Evolutionary conservation across 1,284 basidiomycete species (phyloP), one percentile per base, ranked within the genome.

Genomic region (Porogramme epimiltina): DNA sequence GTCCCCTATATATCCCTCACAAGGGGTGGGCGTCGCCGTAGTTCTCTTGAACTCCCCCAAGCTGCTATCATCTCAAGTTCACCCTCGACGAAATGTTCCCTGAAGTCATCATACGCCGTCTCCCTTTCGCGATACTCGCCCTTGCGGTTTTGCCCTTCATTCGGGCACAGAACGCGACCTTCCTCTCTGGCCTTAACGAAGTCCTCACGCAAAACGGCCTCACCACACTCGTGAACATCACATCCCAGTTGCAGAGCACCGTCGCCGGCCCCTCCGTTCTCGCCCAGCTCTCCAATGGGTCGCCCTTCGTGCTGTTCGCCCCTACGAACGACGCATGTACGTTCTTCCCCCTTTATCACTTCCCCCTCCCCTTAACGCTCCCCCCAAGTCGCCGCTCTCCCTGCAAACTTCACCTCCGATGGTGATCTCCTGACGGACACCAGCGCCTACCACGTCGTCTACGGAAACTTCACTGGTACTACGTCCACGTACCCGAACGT

Each of bases 381-480:
- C 6, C 28, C 28, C 13, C 28, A 6, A 31, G 8, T 6, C 28
- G 8, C 34, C 8, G 16, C 34, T 13, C 10, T n/a, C n/a, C 34
- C 34, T 18, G 8, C 28, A 8, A 69, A 67, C 51, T 64, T 76
- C 33, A 67, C 74, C 1, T 63, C 59, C 47, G 72, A 80, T 55
- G 49, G 64, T 3, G 70, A 69, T 3, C 51, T 66, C 15, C 60
- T 85, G 16, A 68, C 76, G 31, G 67, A 79, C 49, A 69, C 82
- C 42, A 63, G 88, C 46, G 70, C 81, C 4, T 89, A 89, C 70
- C 87, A 89, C 65, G 67, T 87, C 50, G 72, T 87, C 19, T 72
- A 75, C 45, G 82, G 83, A 22, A 76, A 78, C 55, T 79, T 80
- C 64, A 62, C 71, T 49, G 70, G 68, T 15, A 56, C 67, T 13